A percentile compares a stretch with the other conserved stretches of the same genome.
Evolutionary conservation across 2,329 filamentous ascomycete species (phyloP).

Genomic region (Trichoderma gracile): DNA sequence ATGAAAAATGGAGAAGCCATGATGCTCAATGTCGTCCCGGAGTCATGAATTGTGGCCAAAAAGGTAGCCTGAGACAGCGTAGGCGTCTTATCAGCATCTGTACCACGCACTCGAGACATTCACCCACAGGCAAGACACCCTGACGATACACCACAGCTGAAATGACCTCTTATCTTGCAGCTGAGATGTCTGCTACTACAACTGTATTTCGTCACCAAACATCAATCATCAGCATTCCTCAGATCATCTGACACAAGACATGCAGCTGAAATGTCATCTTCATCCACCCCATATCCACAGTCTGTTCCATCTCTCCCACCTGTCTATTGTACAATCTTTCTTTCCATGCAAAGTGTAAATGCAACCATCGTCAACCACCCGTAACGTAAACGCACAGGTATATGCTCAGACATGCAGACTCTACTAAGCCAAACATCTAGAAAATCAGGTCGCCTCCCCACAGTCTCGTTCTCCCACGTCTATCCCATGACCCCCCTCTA

Average conservation of each 20-base stretch:
- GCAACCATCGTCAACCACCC: background rate
- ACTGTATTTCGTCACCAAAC: too few relatives aligned
- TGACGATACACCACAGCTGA: background rate
- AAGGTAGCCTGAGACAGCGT: too few relatives aligned
- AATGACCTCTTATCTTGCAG: too few relatives aligned
- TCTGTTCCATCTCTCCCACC: background rate
- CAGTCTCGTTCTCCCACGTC: background rate
- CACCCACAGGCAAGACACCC: too few relatives aligned
- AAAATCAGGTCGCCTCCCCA: background rate
- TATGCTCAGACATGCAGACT: background rate
- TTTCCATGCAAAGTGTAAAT: background rate
- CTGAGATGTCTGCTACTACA: too few relatives aligned
- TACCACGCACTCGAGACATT: too few relatives aligned
- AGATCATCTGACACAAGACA: background rate
- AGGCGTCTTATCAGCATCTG: too few relatives aligned
- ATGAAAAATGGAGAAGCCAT: too few relatives aligned
- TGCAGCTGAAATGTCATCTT: background rate
- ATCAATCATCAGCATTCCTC: background rate
- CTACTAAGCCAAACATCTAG: slow-evolving; percentile 7
- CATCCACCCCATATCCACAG: background rate
- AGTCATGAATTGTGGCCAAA: too few relatives aligned
- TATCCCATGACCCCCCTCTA: background rate
- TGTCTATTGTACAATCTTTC: slow-evolving; percentile 1
- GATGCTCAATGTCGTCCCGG: too few relatives aligned
- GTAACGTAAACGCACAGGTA: background rate